Conservation (phyloP, 768 basidiomycete species). For the Suillus paluster region DNA sequence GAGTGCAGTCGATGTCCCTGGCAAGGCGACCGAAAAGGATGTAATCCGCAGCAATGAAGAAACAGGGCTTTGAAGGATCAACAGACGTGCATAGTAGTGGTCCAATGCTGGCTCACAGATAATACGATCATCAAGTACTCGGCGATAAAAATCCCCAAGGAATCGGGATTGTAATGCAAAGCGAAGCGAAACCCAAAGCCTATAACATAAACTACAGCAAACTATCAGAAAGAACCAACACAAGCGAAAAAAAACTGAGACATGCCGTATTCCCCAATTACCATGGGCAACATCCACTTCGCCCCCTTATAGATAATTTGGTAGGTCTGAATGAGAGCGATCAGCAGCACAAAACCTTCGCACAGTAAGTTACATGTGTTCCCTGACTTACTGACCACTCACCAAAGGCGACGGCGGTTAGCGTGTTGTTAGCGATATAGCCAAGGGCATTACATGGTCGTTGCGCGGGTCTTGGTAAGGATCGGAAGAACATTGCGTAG, state of each 20-base stretch:
- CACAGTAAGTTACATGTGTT: not conserved
- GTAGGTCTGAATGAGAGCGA: constrained; percentile 49
- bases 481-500: constrained; percentile 32
- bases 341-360: constrained; percentile 42
- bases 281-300: constrained; percentile 64
- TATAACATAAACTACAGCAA: constrained; percentile 51
- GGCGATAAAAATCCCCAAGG: constrained; percentile 53
- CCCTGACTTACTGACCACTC: constrained; percentile 13
- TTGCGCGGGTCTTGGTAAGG: constrained; percentile 53
- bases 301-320: constrained; percentile 49
- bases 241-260: not conserved
- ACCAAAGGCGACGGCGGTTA: constrained; percentile 57
- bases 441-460: constrained; percentile 57
- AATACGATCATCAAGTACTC: constrained; percentile 66
- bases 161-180: constrained; percentile 57
- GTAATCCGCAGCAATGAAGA: constrained; percentile 74
- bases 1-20: constrained; percentile 47
- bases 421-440: constrained; percentile 58
- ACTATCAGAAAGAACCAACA: not conserved
- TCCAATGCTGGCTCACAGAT: constrained; percentile 39
- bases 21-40: constrained; percentile 67
- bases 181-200: constrained; percentile 63
- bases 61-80: constrained; percentile 57
- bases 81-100: not conserved
- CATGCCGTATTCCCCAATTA: constrained; percentile 63